Evolutionary conservation across 257 asterid genomes (phyloP).

Genomic region (Capsicum baccatum): DNA sequence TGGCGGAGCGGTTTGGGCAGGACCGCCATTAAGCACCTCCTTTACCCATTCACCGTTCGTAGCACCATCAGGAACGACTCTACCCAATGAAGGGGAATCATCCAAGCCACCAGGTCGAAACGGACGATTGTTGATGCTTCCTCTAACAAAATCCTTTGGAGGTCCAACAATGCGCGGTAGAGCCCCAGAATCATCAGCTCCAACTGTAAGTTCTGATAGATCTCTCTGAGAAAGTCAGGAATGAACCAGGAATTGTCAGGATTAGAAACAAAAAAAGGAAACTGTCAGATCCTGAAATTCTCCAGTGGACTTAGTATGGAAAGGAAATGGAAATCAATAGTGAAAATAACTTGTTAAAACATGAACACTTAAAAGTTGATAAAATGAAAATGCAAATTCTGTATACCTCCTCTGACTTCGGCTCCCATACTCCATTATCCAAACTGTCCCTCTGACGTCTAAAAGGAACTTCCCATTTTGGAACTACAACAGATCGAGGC

Average conservation of each 20-base stretch:
- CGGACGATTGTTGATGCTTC: constrained; percentile 89
- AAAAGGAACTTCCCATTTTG: constrained; percentile 89
- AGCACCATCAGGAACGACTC: constrained; percentile 79
- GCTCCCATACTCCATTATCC: constrained; percentile 71
- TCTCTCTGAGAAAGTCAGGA: constrained; percentile 65
- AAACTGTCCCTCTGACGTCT: constrained; percentile 56
- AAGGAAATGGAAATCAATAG: background rate
- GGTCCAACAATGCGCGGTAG: constrained; percentile 92
- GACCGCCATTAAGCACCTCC: constrained; percentile 82
- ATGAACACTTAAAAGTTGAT: constrained; percentile 2
- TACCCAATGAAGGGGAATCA: constrained; percentile 56
- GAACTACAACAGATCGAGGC: constrained; percentile 80
- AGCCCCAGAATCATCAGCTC: constrained; percentile 75
- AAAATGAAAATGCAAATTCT: constrained; percentile 31
- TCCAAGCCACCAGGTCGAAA: constrained; percentile 94
- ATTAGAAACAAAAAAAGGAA: constrained; percentile 24
- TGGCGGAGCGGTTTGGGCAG: constrained; percentile 73
- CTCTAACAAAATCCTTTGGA: constrained; percentile 89
- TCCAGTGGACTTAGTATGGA: background rate
- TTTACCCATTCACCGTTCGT: constrained; percentile 82
- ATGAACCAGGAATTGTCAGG: constrained; percentile 31
- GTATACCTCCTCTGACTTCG: constrained; percentile 81
- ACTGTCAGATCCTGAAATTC: constrained; percentile 19
- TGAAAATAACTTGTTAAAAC: background rate
- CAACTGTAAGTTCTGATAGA: constrained; percentile 68